Evolutionary conservation across 345 rosid species (phyloP).

Genomic region (Moricandia moricandioides): DNA sequence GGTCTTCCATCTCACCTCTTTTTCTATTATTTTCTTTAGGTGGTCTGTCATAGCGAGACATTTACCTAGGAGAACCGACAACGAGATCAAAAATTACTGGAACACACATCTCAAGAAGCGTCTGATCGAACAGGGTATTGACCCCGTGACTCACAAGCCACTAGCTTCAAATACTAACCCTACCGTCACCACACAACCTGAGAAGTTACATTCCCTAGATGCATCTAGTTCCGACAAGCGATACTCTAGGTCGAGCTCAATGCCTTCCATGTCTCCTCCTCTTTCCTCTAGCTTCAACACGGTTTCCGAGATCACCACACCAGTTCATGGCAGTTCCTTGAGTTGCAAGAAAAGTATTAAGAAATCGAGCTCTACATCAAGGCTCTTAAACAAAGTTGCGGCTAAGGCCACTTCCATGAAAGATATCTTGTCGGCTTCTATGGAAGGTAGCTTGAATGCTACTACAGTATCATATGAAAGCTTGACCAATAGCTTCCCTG

Average conservation of each 20-base stretch:
- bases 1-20: not conserved
- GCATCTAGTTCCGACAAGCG: constrained; percentile 11
- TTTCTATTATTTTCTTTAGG: constrained; percentile 26
- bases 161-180: constrained; percentile 18
- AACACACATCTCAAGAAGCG: constrained; percentile 69
- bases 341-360: constrained; percentile 2
- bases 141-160: constrained; percentile 74
- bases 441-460: constrained; percentile 19
- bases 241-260: constrained; percentile 23
- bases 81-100: constrained; percentile 72
- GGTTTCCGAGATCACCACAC: not conserved
- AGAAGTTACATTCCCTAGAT: not conserved
- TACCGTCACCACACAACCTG: not conserved
- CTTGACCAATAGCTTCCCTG: constrained; percentile 19
- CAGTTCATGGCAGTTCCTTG: not conserved
- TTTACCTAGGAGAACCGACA: constrained; percentile 64
- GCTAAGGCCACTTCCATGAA: constrained; percentile 1
- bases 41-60: constrained; percentile 74
- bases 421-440: not conserved
- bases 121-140: constrained; percentile 66
- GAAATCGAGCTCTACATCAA: constrained; percentile 10
- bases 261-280: constrained; percentile 17
- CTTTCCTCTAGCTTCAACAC: constrained; percentile 2
- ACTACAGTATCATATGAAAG: constrained; percentile 12
- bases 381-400: constrained; percentile 23